These are phyloP conservation scores for Vachellia pachyceras DNA, from an alignment of 306 rosid genomes.

Conservation along the genomic window DNA sequence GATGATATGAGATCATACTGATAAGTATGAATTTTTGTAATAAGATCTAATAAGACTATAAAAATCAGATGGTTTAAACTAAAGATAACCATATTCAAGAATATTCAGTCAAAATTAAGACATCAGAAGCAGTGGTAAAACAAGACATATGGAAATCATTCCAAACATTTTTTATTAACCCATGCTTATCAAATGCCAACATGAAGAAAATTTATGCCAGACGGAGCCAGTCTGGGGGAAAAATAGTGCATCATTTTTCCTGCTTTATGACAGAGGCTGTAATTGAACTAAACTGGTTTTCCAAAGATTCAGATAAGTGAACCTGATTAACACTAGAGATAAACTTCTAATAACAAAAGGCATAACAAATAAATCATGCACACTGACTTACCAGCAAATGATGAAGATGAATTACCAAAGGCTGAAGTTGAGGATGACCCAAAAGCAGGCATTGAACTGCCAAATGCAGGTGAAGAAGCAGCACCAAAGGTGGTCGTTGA, in stretches of 20 bases:
- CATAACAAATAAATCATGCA: neutral
- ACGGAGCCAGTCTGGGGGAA: neutral
- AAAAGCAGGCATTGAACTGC: slow-evolving; percentile 69
- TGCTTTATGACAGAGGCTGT: neutral
- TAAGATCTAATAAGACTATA: neutral
- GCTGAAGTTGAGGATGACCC: slow-evolving; percentile 79
- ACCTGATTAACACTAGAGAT: neutral
- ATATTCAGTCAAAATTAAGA: neutral
- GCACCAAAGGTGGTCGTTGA: slow-evolving; percentile 65
- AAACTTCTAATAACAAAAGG: neutral
- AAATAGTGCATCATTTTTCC: neutral
- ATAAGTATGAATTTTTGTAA: neutral
- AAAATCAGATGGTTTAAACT: neutral
- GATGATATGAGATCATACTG: neutral
- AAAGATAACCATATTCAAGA: neutral
- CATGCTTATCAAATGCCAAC: neutral
- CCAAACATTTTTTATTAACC: neutral
- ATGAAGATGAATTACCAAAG: slow-evolving; percentile 65
- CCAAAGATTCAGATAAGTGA: neutral
- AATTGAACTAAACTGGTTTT: neutral
- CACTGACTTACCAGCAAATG: slow-evolving; percentile 63
- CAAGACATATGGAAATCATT: neutral
- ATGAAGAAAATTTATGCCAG: neutral
- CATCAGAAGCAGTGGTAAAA: neutral
- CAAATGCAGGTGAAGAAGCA: slow-evolving; percentile 80